A percentile compares a stretch with the other conserved stretches of the same genome.
phyloP scores from a whole-genome alignment of 1,284 basidiomycete species.

The Blastosporella zonata region DNA sequence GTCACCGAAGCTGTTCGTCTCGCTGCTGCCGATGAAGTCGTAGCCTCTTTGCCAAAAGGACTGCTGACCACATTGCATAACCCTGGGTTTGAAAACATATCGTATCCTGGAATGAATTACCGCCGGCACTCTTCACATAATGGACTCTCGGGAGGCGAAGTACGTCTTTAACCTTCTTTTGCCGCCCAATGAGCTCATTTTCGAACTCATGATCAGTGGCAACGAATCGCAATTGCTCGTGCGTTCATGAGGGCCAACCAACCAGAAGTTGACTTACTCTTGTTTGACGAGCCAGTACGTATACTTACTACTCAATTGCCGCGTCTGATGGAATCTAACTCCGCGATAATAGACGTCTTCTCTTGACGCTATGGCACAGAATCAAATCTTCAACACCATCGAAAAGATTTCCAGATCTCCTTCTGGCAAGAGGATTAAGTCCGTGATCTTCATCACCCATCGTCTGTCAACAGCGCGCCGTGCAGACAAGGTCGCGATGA shows the following conservation, averaged over 20 bases:
- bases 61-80: slow-evolving; percentile 65
- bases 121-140: slow-evolving; percentile 39
- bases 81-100: slow-evolving; percentile 51
- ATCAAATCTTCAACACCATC: slow-evolving; percentile 72
- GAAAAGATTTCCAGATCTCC: slow-evolving; percentile 55
- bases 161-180: slow-evolving; percentile 29
- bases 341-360: slow-evolving; percentile 58
- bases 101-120: slow-evolving; percentile 39
- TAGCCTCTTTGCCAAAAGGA: slow-evolving; percentile 62
- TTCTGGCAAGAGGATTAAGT: slow-evolving; percentile 57
- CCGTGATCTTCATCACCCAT: slow-evolving; percentile 83
- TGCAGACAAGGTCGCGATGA: slow-evolving; percentile 82
- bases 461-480: slow-evolving; percentile 74
- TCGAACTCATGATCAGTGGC: slow-evolving; percentile 57
- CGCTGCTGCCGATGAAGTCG: slow-evolving; percentile 62
- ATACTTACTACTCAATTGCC: slow-evolving; percentile 8
- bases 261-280: slow-evolving; percentile 71
- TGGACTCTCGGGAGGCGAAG: slow-evolving; percentile 77
- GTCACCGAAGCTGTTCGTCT: slow-evolving; percentile 61
- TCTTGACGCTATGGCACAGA: slow-evolving; percentile 78
- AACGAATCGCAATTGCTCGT: slow-evolving; percentile 77
- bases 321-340: slow-evolving; percentile 4
- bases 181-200: slow-evolving; percentile 6
- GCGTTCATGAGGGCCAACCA: slow-evolving; percentile 78
- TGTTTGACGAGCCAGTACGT: slow-evolving; percentile 79